Base-by-base conservation (phyloP, 805 yeast genomes). In the Saccharomycopsis sp. region DNA sequence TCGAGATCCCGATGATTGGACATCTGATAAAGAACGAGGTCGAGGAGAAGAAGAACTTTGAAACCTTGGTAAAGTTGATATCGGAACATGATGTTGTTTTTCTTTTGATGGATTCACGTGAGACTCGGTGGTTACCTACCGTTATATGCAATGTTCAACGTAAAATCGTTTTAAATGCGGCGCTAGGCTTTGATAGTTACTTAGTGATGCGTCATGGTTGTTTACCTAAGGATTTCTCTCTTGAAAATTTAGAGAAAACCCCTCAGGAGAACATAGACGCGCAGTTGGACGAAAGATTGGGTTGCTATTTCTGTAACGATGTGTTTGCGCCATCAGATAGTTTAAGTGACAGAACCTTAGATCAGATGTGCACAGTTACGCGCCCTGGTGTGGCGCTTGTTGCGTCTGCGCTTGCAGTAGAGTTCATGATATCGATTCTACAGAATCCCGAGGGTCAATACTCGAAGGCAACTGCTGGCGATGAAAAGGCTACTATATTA, bases 351-450 rank as follows among this genome's bases (percentile, higher is more conserved):
- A 77, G 96, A 55, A 88, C 97, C 0, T 74, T 94, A 58, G 99
- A 94, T 72, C 98, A 94, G 71, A 94, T 94, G 97, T 94, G 99
- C 68, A 94, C 99, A 0, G 99, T 94, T 0, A 94, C 99, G 0
- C 77, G 99, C 47, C 98, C 99, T 0, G 99, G 99, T 0, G 92
- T 87, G 1, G 97, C 99, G 0, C 73, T 87, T 65, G 73, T 90
- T 72, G 97, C 98, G 0, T 81, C 96, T 0, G 83, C 97, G 0
- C 73, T 85, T 42, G 96, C 96, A 0, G 96, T 89, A 0, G 99
- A 94, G 69, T 72, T 94, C 3, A 67, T 90, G 61, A 87, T 88
- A 0, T 82, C 94, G 0, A 62, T 89, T 0, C 65, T 89, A 47
- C 97, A 93, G 69, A 86, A 85, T 64, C 83, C 83, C 0, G 68